phyloP scores from a whole-genome alignment of 176 grass and related monocot genomes.

The Tillandsia leiboldiana region DNA sequence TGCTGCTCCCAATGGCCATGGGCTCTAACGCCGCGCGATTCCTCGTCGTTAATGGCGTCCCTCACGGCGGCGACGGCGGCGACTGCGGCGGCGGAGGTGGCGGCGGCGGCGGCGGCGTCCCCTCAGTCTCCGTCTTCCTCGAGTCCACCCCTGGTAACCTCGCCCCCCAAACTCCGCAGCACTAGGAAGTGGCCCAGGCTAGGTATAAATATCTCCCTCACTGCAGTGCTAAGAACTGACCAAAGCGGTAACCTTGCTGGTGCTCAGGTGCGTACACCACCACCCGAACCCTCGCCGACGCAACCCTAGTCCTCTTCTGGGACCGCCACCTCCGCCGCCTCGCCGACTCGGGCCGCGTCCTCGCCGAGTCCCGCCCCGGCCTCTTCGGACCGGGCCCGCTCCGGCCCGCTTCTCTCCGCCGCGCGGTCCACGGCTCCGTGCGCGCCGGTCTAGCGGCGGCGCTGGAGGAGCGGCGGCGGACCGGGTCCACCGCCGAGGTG shows the following conservation, averaged over 20 bases:
- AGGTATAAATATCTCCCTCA: not conserved
- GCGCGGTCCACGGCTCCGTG: conserved; percentile 34
- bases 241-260: not conserved
- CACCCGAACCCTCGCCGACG: conserved; percentile 35
- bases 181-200: not conserved
- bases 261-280: conserved; percentile 66
- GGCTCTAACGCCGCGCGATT: conserved; percentile 8
- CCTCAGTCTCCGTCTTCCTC: conserved; percentile 52
- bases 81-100: conserved; percentile 1
- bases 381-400: conserved; percentile 28
- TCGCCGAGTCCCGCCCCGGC: conserved; percentile 32
- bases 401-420: not conserved
- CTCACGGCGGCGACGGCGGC: not conserved
- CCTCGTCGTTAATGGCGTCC: conserved; percentile 45
- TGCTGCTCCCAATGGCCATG: not conserved
- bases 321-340: conserved; percentile 66
- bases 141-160: conserved; percentile 37
- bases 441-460: conserved; percentile 31
- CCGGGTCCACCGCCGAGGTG: conserved; percentile 19
- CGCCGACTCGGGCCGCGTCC: conserved; percentile 35
- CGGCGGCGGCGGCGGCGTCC: conserved; percentile 21
- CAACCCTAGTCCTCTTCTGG: conserved; percentile 53
- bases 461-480: not conserved
- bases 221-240: not conserved
- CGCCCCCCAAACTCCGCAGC: not conserved